phyloP scores from a whole-genome alignment of 768 basidiomycete genomes.

The Trametes cingulata region DNA sequence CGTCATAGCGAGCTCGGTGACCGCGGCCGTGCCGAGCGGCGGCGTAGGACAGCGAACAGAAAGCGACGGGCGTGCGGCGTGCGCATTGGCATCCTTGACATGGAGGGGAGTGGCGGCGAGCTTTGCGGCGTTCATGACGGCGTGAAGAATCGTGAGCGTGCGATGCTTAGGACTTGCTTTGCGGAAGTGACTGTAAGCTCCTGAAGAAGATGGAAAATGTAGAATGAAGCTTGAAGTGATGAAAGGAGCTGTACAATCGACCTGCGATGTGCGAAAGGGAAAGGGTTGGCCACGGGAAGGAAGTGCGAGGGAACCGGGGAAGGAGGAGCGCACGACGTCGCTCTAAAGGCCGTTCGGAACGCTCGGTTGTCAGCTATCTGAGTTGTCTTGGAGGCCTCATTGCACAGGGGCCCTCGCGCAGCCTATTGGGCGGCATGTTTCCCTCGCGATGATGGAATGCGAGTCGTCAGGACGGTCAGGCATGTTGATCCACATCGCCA shows the following conservation, averaged over 20 bases:
- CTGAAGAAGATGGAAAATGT: constrained; percentile 1
- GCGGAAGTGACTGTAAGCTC: constrained; percentile 25
- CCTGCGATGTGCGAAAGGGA: constrained; percentile 24
- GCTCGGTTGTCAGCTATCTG: constrained; percentile 14
- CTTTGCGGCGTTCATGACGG: constrained; percentile 24
- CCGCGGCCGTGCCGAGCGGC: constrained; percentile 13
- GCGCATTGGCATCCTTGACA: constrained; percentile 14
- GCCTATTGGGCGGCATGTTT: constrained; percentile 3
- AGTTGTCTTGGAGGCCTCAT: constrained; percentile 17
- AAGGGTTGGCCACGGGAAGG: constrained; percentile 17
- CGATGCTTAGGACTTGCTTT: constrained; percentile 22
- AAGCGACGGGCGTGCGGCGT: constrained; percentile 22
- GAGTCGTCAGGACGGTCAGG: constrained; percentile 8
- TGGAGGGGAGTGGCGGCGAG: constrained; percentile 32
- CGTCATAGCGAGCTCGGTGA: constrained; percentile 32
- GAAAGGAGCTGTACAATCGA: constrained; percentile 24
- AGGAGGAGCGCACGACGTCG: background rate
- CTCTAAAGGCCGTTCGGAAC: constrained; percentile 12
- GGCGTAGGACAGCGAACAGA: constrained; percentile 18
- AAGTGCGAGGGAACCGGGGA: constrained; percentile 20
- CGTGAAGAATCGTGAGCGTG: constrained; percentile 18
- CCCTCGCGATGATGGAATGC: constrained; percentile 15
- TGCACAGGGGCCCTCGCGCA: constrained; percentile 9
- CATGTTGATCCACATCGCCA: constrained; percentile 22
- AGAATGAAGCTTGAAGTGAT: background rate